Base-by-base conservation (phyloP, 768 basidiomycete species). In the Paxillus involutus region DNA sequence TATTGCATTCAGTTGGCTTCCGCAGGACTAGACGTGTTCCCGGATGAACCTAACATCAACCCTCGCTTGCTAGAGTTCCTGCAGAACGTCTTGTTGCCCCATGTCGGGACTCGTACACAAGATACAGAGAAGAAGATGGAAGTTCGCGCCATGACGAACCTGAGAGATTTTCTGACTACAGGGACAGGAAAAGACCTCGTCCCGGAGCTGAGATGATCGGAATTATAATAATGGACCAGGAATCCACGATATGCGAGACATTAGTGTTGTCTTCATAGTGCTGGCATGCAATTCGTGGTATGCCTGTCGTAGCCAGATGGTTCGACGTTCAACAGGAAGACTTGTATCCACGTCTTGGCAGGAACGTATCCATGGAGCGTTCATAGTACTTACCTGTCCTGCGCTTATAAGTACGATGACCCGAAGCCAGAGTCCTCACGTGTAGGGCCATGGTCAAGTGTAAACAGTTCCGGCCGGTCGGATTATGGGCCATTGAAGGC, bases 21-120 rank as follows among this genome's bases (percentile, higher is more conserved):
- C 6, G 87, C 86, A 19, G 91, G 90, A n/a, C 73, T 92, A 35
- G 89, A 92, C 59, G 90, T 92, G 21, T 91, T 78, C 69, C 88
- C 89, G n/a, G 79, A 91, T 71, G 89, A 91, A 63, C 90, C 91
- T 2, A 72, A 81, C 52, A 83, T 91, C 48, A 86, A 90, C 60
- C 84, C 88, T 10, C 80, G 84, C n/a, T 73, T 94, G 26, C 73
- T 92, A 51, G 80, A 82, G 29, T 88, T 89, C 68, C 82, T 85
- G 24, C 82, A 91, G 60, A 83, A 89, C 55, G 87, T 88, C 42
- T 73, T 96, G 6, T 78, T 94, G 19, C 93, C 91, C 9, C 93
- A 94, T 68, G 86, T 93, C 83, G 92, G 92, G 11, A 88, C 88
- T 0, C 84, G 87, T 70, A 90, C 83, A 46, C 80, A 81, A 57